Conservation (phyloP, 2,329 filamentous ascomycete species). For the Paraphoma chrysanthemicola region DNA sequence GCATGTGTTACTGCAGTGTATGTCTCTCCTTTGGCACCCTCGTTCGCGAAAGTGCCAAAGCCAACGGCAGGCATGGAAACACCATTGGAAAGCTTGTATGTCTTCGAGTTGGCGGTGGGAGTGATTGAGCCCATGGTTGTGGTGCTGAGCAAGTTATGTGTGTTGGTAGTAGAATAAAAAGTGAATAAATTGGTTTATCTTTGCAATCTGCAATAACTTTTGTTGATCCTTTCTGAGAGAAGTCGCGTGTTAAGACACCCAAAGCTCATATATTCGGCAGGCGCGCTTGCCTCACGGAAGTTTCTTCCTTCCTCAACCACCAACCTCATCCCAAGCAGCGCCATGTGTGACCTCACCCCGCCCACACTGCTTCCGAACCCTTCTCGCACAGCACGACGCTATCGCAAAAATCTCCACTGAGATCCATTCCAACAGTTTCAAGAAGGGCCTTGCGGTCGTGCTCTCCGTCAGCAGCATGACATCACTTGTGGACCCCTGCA, state of each 20-base stretch:
- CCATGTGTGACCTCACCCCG: constrained; percentile 15
- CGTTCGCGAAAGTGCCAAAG: constrained; percentile 76
- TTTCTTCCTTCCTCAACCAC: constrained; percentile 18
- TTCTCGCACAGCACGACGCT: constrained; percentile 25
- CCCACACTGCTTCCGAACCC: constrained; percentile 20
- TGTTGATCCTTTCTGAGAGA: neutral
- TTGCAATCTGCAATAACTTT: neutral
- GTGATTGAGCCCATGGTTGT: constrained; percentile 26
- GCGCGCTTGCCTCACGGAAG: constrained; percentile 18
- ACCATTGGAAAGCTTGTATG: constrained; percentile 63
- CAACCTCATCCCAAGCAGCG: constrained; percentile 6
- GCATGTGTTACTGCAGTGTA: constrained; percentile 66
- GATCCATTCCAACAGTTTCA: constrained; percentile 44
- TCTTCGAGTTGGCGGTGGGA: constrained; percentile 45
- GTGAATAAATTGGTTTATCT: constrained; percentile 2
- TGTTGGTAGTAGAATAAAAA: neutral
- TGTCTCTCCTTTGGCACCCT: constrained; percentile 65
- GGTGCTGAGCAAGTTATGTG: constrained; percentile 3
- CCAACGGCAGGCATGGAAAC: constrained; percentile 72
- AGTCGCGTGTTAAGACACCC: constrained; percentile 9
- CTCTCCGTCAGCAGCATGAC: constrained; percentile 30
- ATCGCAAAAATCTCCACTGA: constrained; percentile 26
- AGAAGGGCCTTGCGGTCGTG: constrained; percentile 12
- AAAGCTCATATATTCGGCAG: constrained; percentile 18
- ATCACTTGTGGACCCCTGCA: constrained; percentile 36